These are phyloP conservation scores for Diaporthe sp. DNA, from an alignment of 2,329 filamentous ascomycete genomes.

Conservation along the genomic window DNA sequence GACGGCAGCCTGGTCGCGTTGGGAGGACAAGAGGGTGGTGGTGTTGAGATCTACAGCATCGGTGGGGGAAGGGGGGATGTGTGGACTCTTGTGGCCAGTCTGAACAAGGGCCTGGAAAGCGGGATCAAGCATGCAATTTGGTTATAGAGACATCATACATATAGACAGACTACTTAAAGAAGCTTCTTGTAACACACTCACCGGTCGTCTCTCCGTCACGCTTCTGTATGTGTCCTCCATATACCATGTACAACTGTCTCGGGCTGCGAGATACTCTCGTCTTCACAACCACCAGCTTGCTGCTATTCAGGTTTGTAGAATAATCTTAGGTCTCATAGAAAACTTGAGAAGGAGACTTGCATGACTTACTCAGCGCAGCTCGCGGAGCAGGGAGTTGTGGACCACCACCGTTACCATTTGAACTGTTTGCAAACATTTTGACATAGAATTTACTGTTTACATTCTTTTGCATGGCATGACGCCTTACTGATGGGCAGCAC, in stretches of 20 bases:
- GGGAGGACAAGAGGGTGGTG: neutral
- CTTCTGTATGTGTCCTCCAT: neutral
- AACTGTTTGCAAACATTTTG: neutral
- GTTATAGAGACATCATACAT: neutral
- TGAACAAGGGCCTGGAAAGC: neutral
- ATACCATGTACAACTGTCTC: no score
- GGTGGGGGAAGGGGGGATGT: neutral
- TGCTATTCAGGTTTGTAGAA: no score
- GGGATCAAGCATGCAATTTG: slow-evolving; percentile 6
- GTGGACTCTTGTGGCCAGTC: neutral
- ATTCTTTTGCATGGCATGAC: neutral
- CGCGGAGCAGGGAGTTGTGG: neutral
- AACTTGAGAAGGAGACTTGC: neutral
- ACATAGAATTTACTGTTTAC: neutral
- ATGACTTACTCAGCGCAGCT: neutral
- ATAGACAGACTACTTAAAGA: neutral
- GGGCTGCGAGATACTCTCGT: neutral
- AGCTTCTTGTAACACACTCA: neutral
- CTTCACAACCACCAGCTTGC: neutral
- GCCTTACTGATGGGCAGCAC: neutral
- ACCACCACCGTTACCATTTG: neutral
- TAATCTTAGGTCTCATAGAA: no score
- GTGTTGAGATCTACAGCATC: neutral
- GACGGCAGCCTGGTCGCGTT: neutral
- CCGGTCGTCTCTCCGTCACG: no score